Percentiles rank a stretch among this genome's conserved stretches.
Conservation (phyloP, 257 asterid genomes). For the Solanum chaucha region DNA sequence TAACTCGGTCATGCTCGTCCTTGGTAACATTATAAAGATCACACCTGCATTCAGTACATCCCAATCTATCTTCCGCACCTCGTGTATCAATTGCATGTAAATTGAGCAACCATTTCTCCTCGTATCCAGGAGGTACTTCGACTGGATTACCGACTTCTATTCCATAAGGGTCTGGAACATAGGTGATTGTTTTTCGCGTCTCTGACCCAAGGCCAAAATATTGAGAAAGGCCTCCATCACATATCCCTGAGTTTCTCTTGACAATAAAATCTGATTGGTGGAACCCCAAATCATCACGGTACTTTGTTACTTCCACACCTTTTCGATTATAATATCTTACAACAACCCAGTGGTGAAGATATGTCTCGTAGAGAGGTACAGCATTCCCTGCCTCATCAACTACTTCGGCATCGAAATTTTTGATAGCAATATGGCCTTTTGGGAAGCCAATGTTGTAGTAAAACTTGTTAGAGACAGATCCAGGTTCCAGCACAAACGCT, state of each 20-base stretch:
- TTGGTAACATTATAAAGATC: slow-evolving; percentile 20
- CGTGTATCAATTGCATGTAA: slow-evolving; percentile 35
- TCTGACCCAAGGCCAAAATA: slow-evolving; percentile 38
- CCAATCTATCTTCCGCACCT: slow-evolving; percentile 16
- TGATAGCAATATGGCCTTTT: slow-evolving; percentile 29
- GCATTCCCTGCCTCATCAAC: slow-evolving; percentile 24
- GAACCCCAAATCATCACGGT: neutral
- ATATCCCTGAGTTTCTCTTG: slow-evolving; percentile 14
- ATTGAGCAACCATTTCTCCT: slow-evolving; percentile 25
- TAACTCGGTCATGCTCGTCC: slow-evolving; percentile 4
- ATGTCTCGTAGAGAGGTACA: slow-evolving; percentile 22
- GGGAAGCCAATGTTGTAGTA: slow-evolving; percentile 24
- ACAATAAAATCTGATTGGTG: slow-evolving; percentile 1
- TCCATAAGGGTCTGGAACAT: slow-evolving; percentile 33
- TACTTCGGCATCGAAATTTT: slow-evolving; percentile 24
- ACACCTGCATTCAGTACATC: slow-evolving; percentile 33
- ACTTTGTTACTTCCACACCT: neutral
- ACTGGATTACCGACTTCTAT: slow-evolving; percentile 23
- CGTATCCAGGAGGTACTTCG: slow-evolving; percentile 14
- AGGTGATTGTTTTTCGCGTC: slow-evolving; percentile 16
- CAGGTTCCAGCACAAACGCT: slow-evolving; percentile 20
- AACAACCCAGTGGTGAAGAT: slow-evolving; percentile 29
- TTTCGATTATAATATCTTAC: slow-evolving; percentile 10
- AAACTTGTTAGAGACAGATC: slow-evolving; percentile 10
- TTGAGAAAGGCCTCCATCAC: slow-evolving; percentile 8